Conservation (phyloP, 2,329 filamentous ascomycete species). For the Proliferodiscus dingleyae region DNA sequence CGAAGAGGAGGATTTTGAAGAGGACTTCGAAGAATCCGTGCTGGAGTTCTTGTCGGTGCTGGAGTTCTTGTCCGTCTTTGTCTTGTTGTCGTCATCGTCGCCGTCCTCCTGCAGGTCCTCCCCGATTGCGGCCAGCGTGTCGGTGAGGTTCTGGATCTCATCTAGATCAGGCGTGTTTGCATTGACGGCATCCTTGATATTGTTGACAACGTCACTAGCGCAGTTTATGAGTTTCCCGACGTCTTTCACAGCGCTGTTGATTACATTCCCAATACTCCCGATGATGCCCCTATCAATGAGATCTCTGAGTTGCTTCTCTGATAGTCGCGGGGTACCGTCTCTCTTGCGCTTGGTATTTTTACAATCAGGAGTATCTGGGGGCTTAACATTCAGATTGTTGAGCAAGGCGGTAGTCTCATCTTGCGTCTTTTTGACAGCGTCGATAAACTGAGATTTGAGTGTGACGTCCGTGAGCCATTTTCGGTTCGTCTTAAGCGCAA, state of each 20-base stretch:
- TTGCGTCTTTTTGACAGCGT: constrained; percentile 2
- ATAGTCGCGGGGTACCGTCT: constrained; percentile 1
- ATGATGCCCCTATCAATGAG: constrained; percentile 8
- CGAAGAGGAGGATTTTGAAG: too few species aligned
- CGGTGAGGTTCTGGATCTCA: constrained; percentile 9
- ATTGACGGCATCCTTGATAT: constrained; percentile 8
- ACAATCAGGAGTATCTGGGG: constrained; percentile 1
- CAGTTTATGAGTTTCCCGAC: constrained; percentile 11
- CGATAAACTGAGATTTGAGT: constrained; percentile 8
- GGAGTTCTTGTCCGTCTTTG: too few species aligned
- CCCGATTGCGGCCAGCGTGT: constrained; percentile 7
- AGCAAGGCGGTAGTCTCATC: constrained; percentile 5
- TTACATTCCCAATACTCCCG: neutral
- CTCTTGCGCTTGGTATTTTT: constrained; percentile 8
- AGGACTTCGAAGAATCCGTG: too few species aligned
- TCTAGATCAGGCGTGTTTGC: constrained; percentile 1
- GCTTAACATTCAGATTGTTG: constrained; percentile 1
- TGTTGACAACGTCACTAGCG: constrained; percentile 8
- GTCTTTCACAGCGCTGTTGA: constrained; percentile 4
- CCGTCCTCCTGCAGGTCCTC: constrained; percentile 5
- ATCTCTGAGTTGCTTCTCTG: constrained; percentile 10
- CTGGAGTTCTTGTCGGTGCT: too few species aligned
- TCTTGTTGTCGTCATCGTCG: constrained; percentile 2
- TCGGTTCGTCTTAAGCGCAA: constrained; percentile 6
- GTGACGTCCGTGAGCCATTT: constrained; percentile 8